Evolutionary conservation across 306 rosid species (phyloP), one percentile per base, ranked within the genome.

Genomic region (Lathyrus tuberosus): DNA sequence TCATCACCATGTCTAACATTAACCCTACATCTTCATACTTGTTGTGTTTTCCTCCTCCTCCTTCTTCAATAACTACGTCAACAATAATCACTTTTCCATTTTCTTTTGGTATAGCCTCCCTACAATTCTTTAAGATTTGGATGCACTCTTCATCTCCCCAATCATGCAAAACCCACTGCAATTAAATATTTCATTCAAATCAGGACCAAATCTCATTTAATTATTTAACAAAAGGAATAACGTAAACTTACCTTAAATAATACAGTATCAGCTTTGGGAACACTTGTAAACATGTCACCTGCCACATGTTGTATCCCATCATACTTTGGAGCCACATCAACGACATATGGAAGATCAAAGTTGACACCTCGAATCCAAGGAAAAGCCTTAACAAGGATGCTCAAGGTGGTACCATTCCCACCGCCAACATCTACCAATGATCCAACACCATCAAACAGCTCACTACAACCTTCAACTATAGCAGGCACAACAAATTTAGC

Each of bases 351-450:
- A 67, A 85, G 87, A 72, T 92, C 96, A 15, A 86, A 90, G 63
- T 92, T 92, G 68, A 88, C 82, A 70, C 82, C 81, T 15, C 4
- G 51, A 13, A 90, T 80, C 81, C 76, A 62, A 14, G 93, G 87
- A 10, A 54, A 82, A 5, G 79, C 87, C 72, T 78, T 43, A 0
- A 53, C 77, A 9, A 88, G 8, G 47, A 78, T 2, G 4, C 69
- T 1, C 78, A 85, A 67, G 49, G 78, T 6, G 0, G 84, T 84
- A 3, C 96, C 98, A 12, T 80, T 81, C 11, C 96, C 98, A 0
- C 91, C 93, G 1, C 96, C 98, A 1, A 86, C 96, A 57, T 93
- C 96, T 3, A 93, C 98, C 51, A 93, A 42, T 4, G 76, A 74
- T 0, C 4, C 4, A 16, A 90, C 1, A 6, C 93, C 96, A 13